Conservation (phyloP, 139 green algal species). For the Nannochloris sp. region DNA sequence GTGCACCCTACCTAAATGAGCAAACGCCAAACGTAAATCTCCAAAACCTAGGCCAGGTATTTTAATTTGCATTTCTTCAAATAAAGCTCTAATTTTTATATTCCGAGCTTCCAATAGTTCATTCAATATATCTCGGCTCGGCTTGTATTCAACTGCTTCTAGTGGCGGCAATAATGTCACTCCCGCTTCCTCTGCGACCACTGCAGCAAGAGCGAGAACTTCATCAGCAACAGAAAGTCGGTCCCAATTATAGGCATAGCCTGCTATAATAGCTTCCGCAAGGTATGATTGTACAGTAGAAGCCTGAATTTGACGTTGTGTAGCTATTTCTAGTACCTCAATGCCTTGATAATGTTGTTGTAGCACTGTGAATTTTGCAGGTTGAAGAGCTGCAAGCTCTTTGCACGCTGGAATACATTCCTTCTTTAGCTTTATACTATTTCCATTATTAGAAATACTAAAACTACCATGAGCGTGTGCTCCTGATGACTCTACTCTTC, state of each 20-base stretch:
- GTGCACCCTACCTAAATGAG: constrained; percentile 22
- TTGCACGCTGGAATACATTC: constrained; percentile 15
- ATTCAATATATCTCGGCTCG: neutral
- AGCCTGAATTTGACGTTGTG: constrained; percentile 16
- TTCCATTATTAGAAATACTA: no score
- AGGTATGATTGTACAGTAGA: constrained; percentile 37
- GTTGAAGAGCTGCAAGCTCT: constrained; percentile 22
- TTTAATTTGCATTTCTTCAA: neutral
- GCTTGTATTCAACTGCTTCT: neutral
- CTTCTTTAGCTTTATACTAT: neutral
- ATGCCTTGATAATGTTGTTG: constrained; percentile 10
- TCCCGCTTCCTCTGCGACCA: neutral
- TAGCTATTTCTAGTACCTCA: constrained; percentile 13
- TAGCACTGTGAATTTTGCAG: constrained; percentile 33
- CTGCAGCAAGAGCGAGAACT: neutral
- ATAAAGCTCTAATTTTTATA: neutral
- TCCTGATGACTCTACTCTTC: no score
- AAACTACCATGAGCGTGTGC: no score
- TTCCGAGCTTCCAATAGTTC: neutral
- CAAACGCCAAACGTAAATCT: constrained; percentile 18
- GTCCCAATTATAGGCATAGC: constrained; percentile 30
- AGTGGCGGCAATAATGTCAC: neutral
- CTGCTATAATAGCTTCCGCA: constrained; percentile 32
- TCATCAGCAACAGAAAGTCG: constrained; percentile 5
- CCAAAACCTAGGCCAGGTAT: constrained; percentile 8